Evolutionary conservation across 495 filamentous ascomycete species (phyloP).

Genomic region (Podospora fimiseda): DNA sequence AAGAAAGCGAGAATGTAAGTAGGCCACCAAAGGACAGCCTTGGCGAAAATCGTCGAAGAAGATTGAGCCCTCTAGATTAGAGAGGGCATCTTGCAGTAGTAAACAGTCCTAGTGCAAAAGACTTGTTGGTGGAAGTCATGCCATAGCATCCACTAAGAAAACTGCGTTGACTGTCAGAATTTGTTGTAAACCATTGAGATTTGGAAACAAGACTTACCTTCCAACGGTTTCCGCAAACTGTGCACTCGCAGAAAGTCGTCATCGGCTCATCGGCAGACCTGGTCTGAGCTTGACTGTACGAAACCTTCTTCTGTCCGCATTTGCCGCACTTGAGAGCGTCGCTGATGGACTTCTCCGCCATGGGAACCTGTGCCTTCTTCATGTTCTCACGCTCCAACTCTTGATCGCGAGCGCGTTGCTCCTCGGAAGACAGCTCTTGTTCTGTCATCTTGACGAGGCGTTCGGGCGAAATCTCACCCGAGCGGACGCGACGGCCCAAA

Average conservation of each 20-base stretch:
- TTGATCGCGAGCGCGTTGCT: conserved; percentile 68
- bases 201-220: conserved; percentile 47
- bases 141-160: too few relatives aligned
- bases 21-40: too few relatives aligned
- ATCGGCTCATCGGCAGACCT: conserved; percentile 88
- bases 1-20: too few relatives aligned
- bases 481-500: conserved; percentile 68
- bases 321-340: conserved; percentile 80
- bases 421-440: conserved; percentile 51
- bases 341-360: conserved; percentile 80
- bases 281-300: conserved; percentile 93
- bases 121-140: too few relatives aligned
- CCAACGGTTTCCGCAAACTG: conserved; percentile 68
- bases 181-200: too few relatives aligned
- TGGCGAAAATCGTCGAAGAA: too few relatives aligned
- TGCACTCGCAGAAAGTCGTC: conserved; percentile 78
- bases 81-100: too few relatives aligned
- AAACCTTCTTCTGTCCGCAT: conserved; percentile 87
- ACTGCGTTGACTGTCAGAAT: not conserved
- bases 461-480: conserved; percentile 61
- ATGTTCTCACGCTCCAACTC: conserved; percentile 82
- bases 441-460: conserved; percentile 62
- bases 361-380: conserved; percentile 88
- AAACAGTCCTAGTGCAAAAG: too few relatives aligned
- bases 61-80: too few relatives aligned